Conservation (phyloP, 2,329 filamentous ascomycete genomes). For the Pseudogymnoascus destructans region DNA sequence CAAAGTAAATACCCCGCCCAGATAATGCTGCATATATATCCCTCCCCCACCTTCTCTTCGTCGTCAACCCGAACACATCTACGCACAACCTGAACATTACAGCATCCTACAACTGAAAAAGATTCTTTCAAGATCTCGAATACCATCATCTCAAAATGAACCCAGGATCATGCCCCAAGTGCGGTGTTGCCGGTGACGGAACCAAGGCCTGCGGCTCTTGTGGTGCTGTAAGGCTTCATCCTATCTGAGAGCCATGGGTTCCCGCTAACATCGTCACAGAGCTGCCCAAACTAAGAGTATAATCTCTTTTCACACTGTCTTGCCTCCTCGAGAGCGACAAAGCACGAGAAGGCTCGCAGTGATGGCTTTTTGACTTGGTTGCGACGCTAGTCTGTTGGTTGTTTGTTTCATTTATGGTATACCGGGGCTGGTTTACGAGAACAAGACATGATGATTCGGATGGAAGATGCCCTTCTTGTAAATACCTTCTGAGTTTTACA, state of each 20-base stretch:
- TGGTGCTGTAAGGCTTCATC: not conserved
- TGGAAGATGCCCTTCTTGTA: not conserved
- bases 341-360: conserved; percentile 26
- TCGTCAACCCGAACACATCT: not conserved
- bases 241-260: not conserved
- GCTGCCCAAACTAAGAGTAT: conserved; percentile 9
- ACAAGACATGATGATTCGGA: conserved; percentile 8
- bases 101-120: not conserved
- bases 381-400: not conserved
- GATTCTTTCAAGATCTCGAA: not conserved
- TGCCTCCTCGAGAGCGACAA: not conserved
- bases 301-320: not conserved
- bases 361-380: conserved; percentile 9
- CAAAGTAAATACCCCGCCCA: conserved; percentile 6
- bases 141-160: conserved; percentile 7
- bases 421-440: not conserved
- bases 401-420: not conserved
- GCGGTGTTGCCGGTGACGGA: conserved; percentile 2
- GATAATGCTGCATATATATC: not conserved
- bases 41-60: not conserved
- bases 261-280: not conserved
- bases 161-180: conserved; percentile 4
- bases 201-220: conserved; percentile 7
- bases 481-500: not conserved
- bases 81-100: not conserved